Evolutionary conservation across 139 green algal genomes (phyloP).

Genomic region (Tetraselmis striata): DNA sequence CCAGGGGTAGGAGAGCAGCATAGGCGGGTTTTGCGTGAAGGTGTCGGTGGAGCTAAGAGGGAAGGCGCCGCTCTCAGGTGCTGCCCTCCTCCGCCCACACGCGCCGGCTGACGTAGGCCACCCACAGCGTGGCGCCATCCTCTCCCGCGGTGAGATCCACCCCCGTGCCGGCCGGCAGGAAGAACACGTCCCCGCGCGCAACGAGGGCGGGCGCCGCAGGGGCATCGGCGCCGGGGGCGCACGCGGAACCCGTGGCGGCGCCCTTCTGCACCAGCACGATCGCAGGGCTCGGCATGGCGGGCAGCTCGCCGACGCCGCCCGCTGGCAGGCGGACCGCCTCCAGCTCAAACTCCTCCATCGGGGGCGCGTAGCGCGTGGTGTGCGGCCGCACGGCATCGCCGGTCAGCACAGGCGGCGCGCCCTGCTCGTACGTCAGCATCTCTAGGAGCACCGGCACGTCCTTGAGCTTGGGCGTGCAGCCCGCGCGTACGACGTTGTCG

Average conservation of each 20-base stretch:
- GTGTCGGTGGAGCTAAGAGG: too few species aligned
- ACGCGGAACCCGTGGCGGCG: conserved; percentile 10
- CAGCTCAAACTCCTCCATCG: conserved; percentile 90
- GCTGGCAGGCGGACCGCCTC: conserved; percentile 9
- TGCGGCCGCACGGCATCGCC: conserved; percentile 24
- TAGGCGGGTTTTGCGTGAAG: too few species aligned
- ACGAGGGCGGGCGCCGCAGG: background rate
- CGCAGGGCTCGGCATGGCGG: conserved; percentile 32
- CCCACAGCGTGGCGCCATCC: too few species aligned
- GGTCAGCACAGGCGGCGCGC: conserved; percentile 25
- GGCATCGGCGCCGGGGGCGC: background rate
- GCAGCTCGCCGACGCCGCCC: conserved; percentile 15
- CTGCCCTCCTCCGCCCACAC: too few species aligned
- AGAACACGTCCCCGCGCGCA: conserved; percentile 33
- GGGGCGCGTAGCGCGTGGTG: conserved; percentile 61
- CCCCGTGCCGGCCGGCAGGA: conserved; percentile 37
- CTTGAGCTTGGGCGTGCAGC: conserved; percentile 92
- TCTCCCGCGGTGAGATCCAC: conserved; percentile 22
- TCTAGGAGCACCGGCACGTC: conserved; percentile 50
- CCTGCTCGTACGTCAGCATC: conserved; percentile 12
- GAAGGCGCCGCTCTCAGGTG: too few species aligned
- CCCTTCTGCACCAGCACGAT: conserved; percentile 42
- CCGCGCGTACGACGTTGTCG: conserved; percentile 96
- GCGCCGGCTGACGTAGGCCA: too few species aligned
- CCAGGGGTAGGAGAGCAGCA: too few species aligned